Base-by-base conservation (phyloP, 768 basidiomycete species). In the Mycena maculata region DNA sequence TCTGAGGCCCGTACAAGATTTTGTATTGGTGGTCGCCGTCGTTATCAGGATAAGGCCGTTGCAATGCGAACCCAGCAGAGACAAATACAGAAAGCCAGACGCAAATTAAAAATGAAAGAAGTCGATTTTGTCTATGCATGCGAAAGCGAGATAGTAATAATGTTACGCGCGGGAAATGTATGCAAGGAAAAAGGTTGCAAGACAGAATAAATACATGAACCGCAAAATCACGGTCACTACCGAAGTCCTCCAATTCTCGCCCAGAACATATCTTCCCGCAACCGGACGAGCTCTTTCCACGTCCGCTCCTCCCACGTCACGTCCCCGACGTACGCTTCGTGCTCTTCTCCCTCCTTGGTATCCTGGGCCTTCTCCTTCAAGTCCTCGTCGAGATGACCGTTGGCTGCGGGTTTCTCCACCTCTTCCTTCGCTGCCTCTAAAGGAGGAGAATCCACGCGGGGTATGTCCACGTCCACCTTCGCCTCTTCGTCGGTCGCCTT, bases 241-340 rank as follows among this genome's bases (percentile, higher is more conserved):
- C 75, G 73, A 25, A 80, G 56, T 0, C 85, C 88, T 0, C 94
- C 94, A 50, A 94, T 78, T 59, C 94, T 81, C 23, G 93, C 91
- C 91, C 89, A 95, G 76, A 92, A 95, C 92, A 95, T 92, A 45
- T 92, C 90, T 76, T 95, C 92, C 65, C 88, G 86, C 69, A 96
- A 76, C 47, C 83, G 83, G 20, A 88, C 83, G 22, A 96, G 75
- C 78, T 94, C 92, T 73, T 90, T 91, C 93, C 93, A 95, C 22
- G 91, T 89, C 55, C 89, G 84, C 75, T 95, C 94, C 76, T 95
- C 94, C 94, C 94, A 95, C 5, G 90, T 92, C 30, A 84, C 79
- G 49, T 92, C 87, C 16, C 88, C 86, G 28, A 92, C 83, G 65
- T 86, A 92, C 30, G 80, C 78, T 18, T 81, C 82, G 11, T 71